Conservation (phyloP, 352 stramenopile genomes). For the Phytophthora cryptogea region DNA sequence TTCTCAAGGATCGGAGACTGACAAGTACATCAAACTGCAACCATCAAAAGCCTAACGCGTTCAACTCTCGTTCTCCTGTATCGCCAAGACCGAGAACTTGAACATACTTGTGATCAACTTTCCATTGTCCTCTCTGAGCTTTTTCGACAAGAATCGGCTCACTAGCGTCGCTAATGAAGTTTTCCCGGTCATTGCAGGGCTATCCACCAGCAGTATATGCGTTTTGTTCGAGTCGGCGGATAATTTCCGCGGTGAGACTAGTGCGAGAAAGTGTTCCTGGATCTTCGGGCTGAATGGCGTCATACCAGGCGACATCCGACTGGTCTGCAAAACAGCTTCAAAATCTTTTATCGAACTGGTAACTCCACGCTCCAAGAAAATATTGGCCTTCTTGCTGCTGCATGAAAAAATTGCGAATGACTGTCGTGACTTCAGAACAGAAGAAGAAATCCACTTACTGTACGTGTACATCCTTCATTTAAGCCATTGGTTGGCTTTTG, state of each 20-base stretch:
- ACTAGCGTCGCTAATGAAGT: conserved; percentile 7
- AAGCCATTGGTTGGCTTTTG: too few relatives aligned
- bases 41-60: too few relatives aligned
- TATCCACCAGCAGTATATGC: conserved; percentile 3
- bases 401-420: too few relatives aligned
- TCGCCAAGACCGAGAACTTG: conserved; percentile 1
- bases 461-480: too few relatives aligned
- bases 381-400: too few relatives aligned
- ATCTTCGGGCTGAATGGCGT: neutral
- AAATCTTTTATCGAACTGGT: too few relatives aligned
- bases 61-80: neutral
- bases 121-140: neutral
- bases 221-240: conserved; percentile 9
- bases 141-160: conserved; percentile 1
- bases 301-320: too few relatives aligned
- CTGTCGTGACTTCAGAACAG: too few relatives aligned
- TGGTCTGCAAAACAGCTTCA: too few relatives aligned
- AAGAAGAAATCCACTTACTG: too few relatives aligned
- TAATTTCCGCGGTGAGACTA: conserved; percentile 1
- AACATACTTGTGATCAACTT: conserved; percentile 9
- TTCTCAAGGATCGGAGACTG: too few relatives aligned
- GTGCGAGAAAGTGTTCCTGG: conserved; percentile 6
- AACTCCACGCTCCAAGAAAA: too few relatives aligned
- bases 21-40: neutral
- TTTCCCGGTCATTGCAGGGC: conserved; percentile 7